Percentiles rank a stretch among this genome's conserved stretches.
Conservation (phyloP, 768 basidiomycete species). For the Russula ochroleuca region DNA sequence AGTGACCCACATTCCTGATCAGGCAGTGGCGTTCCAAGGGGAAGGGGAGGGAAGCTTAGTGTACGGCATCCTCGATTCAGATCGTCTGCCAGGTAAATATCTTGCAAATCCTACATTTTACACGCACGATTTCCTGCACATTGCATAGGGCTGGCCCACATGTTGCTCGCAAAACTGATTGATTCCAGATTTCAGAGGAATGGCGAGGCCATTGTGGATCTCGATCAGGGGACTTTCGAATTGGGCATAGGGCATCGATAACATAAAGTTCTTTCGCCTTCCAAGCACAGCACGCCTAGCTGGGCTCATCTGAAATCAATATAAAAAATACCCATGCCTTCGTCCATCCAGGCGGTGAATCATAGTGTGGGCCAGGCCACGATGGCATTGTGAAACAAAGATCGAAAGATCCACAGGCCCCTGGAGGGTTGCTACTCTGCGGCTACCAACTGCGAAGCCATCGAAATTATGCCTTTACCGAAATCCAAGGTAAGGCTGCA, state of each 20-base stretch:
- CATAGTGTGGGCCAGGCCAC: not conserved
- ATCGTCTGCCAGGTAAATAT: not conserved
- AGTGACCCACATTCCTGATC: not conserved
- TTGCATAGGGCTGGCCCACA: not conserved
- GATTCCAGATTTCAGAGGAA: not conserved
- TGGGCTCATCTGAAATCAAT: not conserved
- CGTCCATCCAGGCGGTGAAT: not conserved
- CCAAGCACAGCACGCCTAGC: not conserved
- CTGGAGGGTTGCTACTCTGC: not conserved
- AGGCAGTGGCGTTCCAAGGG: constrained; percentile 6
- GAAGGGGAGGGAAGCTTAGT: not conserved
- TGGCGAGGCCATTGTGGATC: not conserved
- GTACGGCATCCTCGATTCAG: not conserved
- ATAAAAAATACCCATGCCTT: not conserved
- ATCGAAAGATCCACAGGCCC: not conserved
- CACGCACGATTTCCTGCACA: not conserved
- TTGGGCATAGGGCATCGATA: not conserved
- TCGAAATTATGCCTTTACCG: not conserved
- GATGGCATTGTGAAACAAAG: not conserved
- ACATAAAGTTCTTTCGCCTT: not conserved
- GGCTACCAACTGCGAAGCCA: constrained; percentile 3
- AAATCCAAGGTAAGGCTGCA: not conserved
- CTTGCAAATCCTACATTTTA: not conserved
- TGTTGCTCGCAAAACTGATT: not conserved
- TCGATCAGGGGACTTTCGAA: constrained; percentile 1